phyloP scores from a whole-genome alignment of 2,329 filamentous ascomycete genomes.

The Aspergillus oerlinghausenensis region DNA sequence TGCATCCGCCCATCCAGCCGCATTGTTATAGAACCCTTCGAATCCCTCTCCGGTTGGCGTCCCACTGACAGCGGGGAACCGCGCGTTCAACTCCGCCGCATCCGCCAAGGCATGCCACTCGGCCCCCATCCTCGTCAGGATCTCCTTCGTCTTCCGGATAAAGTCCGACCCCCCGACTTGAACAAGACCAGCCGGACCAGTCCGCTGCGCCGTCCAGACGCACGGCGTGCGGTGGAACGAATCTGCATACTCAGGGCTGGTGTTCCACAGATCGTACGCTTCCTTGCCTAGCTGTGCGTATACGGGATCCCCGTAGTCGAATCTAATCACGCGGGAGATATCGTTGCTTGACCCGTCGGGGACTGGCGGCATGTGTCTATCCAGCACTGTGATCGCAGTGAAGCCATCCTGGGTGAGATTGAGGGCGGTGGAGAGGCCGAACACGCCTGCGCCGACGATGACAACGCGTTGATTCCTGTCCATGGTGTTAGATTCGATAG shows the following conservation, averaged over 20 bases:
- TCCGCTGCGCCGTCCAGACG: constrained; percentile 22
- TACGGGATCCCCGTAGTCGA: constrained; percentile 67
- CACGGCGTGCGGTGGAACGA: constrained; percentile 22
- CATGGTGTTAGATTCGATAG: constrained; percentile 4
- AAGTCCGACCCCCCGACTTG: constrained; percentile 19
- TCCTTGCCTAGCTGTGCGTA: constrained; percentile 68
- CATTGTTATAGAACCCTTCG: constrained; percentile 23
- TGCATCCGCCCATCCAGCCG: constrained; percentile 27
- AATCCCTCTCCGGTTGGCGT: constrained; percentile 16
- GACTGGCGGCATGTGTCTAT: constrained; percentile 31
- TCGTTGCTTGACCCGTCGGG: constrained; percentile 38
- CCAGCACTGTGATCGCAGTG: constrained; percentile 26
- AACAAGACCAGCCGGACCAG: constrained; percentile 13
- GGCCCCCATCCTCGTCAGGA: constrained; percentile 21
- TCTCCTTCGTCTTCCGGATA: constrained; percentile 18
- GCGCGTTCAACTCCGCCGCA: constrained; percentile 13
- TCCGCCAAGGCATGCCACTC: constrained; percentile 18
- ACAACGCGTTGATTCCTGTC: constrained; percentile 21
- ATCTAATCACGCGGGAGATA: constrained; percentile 37
- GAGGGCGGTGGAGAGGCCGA: constrained; percentile 25
- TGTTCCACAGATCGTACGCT: constrained; percentile 63
- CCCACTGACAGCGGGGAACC: constrained; percentile 20
- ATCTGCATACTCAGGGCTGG: constrained; percentile 30
- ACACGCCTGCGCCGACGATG: constrained; percentile 25
- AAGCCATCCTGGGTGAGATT: constrained; percentile 22